A percentile compares a stretch with the other conserved stretches of the same genome.
Evolutionary conservation across 2,329 filamentous ascomycete genomes (phyloP).

Genomic region (Aspergillus felis): DNA sequence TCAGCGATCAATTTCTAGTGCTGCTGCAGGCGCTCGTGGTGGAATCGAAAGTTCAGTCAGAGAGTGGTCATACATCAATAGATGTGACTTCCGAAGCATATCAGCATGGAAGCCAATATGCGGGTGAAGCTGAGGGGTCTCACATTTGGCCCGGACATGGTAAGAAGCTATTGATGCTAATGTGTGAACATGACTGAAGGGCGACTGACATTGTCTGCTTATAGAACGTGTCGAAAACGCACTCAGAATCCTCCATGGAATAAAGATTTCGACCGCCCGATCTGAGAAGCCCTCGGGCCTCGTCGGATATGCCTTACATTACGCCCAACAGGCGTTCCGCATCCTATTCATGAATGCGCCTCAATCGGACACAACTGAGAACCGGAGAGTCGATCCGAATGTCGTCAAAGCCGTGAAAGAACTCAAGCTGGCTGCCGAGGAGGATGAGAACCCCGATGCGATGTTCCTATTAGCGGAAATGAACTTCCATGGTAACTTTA

Average conservation of each 20-base stretch:
- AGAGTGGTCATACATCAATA: constrained; percentile 15
- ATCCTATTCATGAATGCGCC: constrained; percentile 64
- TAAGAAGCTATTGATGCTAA: constrained; percentile 14
- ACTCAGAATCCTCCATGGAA: constrained; percentile 26
- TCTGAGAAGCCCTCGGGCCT: constrained; percentile 54
- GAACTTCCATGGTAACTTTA: constrained; percentile 95
- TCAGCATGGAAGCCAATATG: constrained; percentile 19
- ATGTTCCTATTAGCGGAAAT: constrained; percentile 87
- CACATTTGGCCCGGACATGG: constrained; percentile 24
- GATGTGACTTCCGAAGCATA: constrained; percentile 16
- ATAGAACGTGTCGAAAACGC: constrained; percentile 32
- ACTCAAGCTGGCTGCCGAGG: constrained; percentile 55
- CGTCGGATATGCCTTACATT: constrained; percentile 55
- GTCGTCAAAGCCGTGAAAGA: constrained; percentile 57
- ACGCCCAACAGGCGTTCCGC: constrained; percentile 59
- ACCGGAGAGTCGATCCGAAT: constrained; percentile 33
- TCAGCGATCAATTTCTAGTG: constrained; percentile 20
- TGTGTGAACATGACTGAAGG: neutral
- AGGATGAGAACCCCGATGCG: constrained; percentile 64
- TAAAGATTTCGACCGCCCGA: constrained; percentile 21
- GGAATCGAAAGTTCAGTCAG: constrained; percentile 17
- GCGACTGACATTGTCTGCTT: neutral
- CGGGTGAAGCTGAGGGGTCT: constrained; percentile 13
- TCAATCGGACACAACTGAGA: constrained; percentile 40
- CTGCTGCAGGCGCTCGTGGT: constrained; percentile 29